Conservation (phyloP, 306 rosid genomes). For the Quercus aquifolioides region DNA sequence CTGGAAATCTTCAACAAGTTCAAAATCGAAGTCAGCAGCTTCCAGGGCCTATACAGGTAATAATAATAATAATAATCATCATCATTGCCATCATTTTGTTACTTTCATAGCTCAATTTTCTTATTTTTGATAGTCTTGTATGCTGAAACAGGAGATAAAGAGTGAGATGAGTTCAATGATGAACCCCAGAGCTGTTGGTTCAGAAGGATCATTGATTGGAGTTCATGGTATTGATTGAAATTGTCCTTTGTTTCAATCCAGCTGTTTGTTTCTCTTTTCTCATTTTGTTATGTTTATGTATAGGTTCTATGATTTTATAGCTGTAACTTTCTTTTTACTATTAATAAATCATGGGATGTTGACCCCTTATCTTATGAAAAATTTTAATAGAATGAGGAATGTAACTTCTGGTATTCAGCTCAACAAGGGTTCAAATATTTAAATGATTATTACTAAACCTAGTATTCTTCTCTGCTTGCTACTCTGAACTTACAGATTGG, state of each 20-base stretch:
- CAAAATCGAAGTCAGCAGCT: constrained; percentile 51
- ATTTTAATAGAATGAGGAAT: not conserved
- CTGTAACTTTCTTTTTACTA: not conserved
- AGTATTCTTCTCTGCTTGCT: not conserved
- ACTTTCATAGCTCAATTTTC: not conserved
- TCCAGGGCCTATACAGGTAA: constrained; percentile 50
- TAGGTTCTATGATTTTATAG: not conserved
- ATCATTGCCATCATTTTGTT: constrained; percentile 7
- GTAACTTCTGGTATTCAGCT: not conserved
- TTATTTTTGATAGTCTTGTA: constrained; percentile 20
- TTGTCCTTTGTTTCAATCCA: constrained; percentile 2
- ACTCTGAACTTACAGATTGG: not conserved
- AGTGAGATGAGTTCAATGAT: constrained; percentile 37
- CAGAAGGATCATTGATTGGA: constrained; percentile 46
- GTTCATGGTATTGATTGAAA: constrained; percentile 33
- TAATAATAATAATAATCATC: constrained; percentile 19
- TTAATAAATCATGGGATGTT: not conserved
- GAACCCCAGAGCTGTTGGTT: constrained; percentile 37
- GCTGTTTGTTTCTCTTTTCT: not conserved
- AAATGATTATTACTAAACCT: not conserved
- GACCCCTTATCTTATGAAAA: not conserved
- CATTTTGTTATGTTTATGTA: not conserved
- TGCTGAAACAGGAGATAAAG: constrained; percentile 49
- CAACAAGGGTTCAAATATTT: not conserved
- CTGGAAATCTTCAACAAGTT: constrained; percentile 38